These are phyloP conservation scores for Margaritispora aquatica DNA, from an alignment of 495 filamentous ascomycete species.

Conservation along the genomic window DNA sequence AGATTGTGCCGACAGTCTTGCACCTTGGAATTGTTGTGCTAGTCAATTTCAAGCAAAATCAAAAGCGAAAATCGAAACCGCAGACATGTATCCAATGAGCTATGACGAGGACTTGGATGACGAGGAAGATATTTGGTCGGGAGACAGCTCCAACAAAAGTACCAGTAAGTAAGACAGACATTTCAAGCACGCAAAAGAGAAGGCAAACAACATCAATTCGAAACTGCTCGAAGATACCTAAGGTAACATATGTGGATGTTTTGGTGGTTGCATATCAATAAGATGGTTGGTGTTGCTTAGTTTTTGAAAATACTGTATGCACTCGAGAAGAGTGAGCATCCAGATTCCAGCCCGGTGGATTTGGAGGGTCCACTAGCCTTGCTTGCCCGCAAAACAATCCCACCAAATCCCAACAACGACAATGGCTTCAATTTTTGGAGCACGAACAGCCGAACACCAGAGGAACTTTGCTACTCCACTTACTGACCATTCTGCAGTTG, in stretches of 20 bases:
- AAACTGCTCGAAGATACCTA: no score
- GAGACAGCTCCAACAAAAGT: not conserved
- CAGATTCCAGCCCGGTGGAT: not conserved
- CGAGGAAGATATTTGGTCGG: not conserved
- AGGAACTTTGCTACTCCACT: conserved; percentile 7
- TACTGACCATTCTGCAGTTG: conserved; percentile 17
- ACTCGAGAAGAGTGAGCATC: no score
- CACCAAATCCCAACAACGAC: not conserved
- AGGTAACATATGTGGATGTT: not conserved
- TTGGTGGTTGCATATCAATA: not conserved
- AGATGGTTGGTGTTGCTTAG: no score
- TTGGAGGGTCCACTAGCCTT: not conserved
- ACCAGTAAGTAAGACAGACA: not conserved
- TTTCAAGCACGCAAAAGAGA: not conserved
- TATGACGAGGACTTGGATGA: not conserved
- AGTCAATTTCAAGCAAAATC: not conserved
- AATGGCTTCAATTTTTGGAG: conserved; percentile 24
- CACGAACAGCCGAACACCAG: conserved; percentile 5
- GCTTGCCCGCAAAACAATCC: not conserved
- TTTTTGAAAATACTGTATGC: no score
- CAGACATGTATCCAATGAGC: not conserved
- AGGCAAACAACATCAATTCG: not conserved
- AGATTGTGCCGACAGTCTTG: not conserved
- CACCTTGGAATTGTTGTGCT: not conserved
- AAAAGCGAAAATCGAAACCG: not conserved